Percentiles rank a stretch among this genome's conserved stretches.
phyloP scores from a whole-genome alignment of 441 rosid species.

The Sinapis alba region DNA sequence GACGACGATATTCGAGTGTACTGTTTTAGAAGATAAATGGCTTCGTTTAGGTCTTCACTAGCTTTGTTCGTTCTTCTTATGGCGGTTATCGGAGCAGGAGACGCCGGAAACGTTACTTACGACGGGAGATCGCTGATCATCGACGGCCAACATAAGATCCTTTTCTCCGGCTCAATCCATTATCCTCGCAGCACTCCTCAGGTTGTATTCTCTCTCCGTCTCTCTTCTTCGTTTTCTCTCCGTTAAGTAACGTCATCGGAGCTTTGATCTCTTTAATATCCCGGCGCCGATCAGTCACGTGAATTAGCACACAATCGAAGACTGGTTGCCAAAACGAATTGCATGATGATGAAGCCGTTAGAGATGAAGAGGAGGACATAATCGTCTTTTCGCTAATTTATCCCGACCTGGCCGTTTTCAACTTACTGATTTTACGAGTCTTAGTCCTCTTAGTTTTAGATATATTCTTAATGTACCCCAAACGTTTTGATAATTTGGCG shows the following conservation, averaged over 20 bases:
- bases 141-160: slow-evolving; percentile 46
- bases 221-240: background rate
- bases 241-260: background rate
- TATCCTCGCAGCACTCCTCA: slow-evolving; percentile 56
- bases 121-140: slow-evolving; percentile 59
- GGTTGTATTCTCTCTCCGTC: slow-evolving; percentile 24
- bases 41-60: slow-evolving; percentile 3
- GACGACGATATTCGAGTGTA: background rate
- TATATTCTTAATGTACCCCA: background rate
- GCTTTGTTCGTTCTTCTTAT: slow-evolving; percentile 28
- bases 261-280: background rate
- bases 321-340: slow-evolving; percentile 18
- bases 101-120: slow-evolving; percentile 42
- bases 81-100: slow-evolving; percentile 9
- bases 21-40: slow-evolving; percentile 12
- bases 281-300: slow-evolving; percentile 22
- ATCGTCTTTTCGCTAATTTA: slow-evolving; percentile 13
- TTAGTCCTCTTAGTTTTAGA: background rate
- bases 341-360: slow-evolving; percentile 30
- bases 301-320: slow-evolving; percentile 21
- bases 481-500: slow-evolving; percentile 22
- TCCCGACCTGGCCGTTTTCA: slow-evolving; percentile 16
- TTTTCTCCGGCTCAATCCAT: slow-evolving; percentile 61
- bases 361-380: slow-evolving; percentile 29
- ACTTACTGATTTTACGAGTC: background rate